A percentile compares a stretch with the other conserved stretches of the same genome.
These are phyloP conservation scores for Vaccinium macrocarpon DNA, from an alignment of 148 eudicot species.

Conservation along the genomic window DNA sequence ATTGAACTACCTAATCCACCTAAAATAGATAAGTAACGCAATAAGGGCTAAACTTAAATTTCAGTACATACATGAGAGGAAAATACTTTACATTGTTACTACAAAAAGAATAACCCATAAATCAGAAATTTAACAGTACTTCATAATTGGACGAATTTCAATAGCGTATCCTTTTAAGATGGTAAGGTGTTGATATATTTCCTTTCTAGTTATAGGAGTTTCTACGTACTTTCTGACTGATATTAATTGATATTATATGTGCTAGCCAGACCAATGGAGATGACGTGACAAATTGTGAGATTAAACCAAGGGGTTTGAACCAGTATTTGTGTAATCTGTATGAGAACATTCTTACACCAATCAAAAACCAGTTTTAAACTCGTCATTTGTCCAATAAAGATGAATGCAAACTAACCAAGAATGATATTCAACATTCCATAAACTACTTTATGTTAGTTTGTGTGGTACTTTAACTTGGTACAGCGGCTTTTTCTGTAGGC, in stretches of 20 bases:
- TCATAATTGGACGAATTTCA: not conserved
- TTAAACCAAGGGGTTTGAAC: not conserved
- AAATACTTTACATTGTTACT: not conserved
- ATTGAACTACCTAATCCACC: not conserved
- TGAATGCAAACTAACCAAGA: not conserved
- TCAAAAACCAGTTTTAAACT: not conserved
- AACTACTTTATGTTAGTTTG: not conserved
- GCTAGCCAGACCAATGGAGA: not conserved
- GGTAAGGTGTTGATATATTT: not conserved
- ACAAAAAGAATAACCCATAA: not conserved
- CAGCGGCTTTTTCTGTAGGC: not conserved
- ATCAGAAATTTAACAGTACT: not conserved
- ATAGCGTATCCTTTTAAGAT: not conserved
- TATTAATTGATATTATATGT: not conserved
- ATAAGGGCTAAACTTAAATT: not conserved
- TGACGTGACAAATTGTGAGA: not conserved
- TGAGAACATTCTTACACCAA: not conserved
- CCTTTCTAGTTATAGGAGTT: not conserved
- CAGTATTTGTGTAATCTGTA: not conserved
- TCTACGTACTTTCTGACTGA: not conserved
- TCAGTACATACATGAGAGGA: not conserved
- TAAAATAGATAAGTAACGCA: not conserved
- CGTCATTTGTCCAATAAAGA: not conserved
- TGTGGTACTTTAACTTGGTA: not conserved
- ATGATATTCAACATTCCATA: not conserved